phyloP scores from a whole-genome alignment of 1,284 basidiomycete species.

The Xerocomus minutiporus region DNA sequence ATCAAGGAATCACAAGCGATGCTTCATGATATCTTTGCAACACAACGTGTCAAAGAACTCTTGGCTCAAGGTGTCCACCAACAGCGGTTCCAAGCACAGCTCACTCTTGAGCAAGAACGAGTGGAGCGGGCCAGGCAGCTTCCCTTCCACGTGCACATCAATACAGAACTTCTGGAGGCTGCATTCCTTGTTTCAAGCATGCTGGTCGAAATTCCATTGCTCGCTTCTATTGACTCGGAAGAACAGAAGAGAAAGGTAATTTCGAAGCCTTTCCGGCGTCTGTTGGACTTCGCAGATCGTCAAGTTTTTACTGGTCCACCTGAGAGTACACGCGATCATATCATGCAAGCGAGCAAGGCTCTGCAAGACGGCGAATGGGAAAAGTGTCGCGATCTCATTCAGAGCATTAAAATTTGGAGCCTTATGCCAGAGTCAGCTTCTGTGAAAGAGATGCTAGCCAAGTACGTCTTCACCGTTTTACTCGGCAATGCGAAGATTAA shows the following conservation, averaged over 20 bases:
- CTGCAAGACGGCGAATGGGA: constrained; percentile 98
- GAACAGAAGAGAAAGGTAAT: constrained; percentile 90
- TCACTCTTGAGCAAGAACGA: constrained; percentile 95
- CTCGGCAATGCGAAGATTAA: constrained; percentile 4
- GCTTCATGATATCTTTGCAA: constrained; percentile 93
- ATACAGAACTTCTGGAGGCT: constrained; percentile 95
- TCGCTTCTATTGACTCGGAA: constrained; percentile 92
- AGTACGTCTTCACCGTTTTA: constrained; percentile 47
- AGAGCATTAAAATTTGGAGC: constrained; percentile 97
- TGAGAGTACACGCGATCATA: constrained; percentile 97
- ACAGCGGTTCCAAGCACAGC: constrained; percentile 76
- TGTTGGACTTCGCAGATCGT: constrained; percentile 95
- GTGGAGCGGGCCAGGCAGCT: constrained; percentile 93
- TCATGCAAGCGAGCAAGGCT: constrained; percentile 98
- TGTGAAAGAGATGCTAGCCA: constrained; percentile 94
- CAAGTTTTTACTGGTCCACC: constrained; percentile 98
- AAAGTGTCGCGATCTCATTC: constrained; percentile 86
- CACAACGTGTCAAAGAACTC: constrained; percentile 94
- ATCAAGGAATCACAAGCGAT: constrained; percentile 93
- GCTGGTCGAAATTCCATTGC: constrained; percentile 94
- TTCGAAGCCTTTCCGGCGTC: constrained; percentile 91
- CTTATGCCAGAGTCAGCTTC: constrained; percentile 84
- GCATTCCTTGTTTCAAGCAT: constrained; percentile 98
- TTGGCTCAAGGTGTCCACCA: constrained; percentile 95
- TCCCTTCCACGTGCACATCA: constrained; percentile 99